phyloP scores from a whole-genome alignment of 2,329 filamentous ascomycete genomes.

The Huntiella abstrusa region DNA sequence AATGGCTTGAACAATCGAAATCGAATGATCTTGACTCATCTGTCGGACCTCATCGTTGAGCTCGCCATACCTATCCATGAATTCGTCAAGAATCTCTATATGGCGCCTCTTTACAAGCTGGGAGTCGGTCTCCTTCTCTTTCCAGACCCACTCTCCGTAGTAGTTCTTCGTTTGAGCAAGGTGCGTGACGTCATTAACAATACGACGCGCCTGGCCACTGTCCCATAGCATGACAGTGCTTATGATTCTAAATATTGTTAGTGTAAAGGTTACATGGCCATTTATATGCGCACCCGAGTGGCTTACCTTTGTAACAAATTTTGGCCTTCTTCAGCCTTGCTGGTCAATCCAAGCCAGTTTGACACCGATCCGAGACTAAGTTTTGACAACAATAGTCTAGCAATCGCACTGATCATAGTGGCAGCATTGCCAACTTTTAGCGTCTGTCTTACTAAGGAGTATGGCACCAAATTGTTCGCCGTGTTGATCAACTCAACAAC shows the following conservation, averaged over 20 bases:
- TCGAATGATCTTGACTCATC: conserved; percentile 28
- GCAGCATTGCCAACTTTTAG: conserved; percentile 61
- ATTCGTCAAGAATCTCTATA: conserved; percentile 38
- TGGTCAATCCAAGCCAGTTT: conserved; percentile 60
- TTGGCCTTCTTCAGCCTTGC: conserved; percentile 57
- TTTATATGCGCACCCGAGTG: background rate
- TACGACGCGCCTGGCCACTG: conserved; percentile 40
- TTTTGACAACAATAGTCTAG: conserved; percentile 57
- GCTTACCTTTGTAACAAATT: conserved; percentile 48
- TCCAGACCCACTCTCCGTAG: conserved; percentile 1
- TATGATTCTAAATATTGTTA: conserved; percentile 37
- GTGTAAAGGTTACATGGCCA: background rate
- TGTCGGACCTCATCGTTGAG: conserved; percentile 40
- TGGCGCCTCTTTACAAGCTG: conserved; percentile 29
- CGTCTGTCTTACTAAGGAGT: conserved; percentile 52
- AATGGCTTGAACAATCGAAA: conserved; percentile 51
- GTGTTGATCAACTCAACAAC: conserved; percentile 52
- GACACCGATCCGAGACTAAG: conserved; percentile 54
- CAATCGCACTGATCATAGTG: conserved; percentile 62
- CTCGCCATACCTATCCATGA: conserved; percentile 31
- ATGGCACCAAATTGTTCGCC: conserved; percentile 52
- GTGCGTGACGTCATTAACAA: background rate
- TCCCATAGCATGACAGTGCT: conserved; percentile 58
- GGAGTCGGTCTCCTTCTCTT: background rate
- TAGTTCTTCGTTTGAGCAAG: background rate